These are phyloP conservation scores for Sporothrix protearum DNA, from an alignment of 2,329 filamentous ascomycete genomes.

Conservation along the genomic window DNA sequence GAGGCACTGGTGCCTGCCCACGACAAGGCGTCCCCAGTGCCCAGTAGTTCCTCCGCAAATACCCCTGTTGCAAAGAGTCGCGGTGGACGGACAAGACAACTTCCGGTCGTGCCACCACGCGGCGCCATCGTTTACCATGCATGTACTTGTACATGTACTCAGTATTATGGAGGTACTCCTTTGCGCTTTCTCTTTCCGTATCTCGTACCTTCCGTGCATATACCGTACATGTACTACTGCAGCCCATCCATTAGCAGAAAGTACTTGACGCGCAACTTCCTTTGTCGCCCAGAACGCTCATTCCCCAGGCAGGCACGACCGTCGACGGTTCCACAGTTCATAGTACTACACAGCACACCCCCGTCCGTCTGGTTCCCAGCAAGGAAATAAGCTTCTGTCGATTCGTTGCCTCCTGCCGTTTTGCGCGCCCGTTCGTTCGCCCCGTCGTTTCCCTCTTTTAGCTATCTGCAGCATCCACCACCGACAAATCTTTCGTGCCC, in stretches of 20 bases:
- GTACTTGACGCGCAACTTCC: neutral
- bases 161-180: too few species aligned
- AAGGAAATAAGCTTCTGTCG: conserved; percentile 10
- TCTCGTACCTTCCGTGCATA: conserved; percentile 4
- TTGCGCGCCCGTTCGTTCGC: neutral
- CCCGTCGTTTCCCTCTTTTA: neutral
- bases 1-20: neutral
- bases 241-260: neutral
- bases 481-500: neutral
- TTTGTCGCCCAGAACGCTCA: neutral
- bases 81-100: conserved; percentile 12
- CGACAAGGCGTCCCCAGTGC: neutral
- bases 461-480: conserved; percentile 10
- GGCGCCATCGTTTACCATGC: neutral
- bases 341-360: neutral
- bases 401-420: conserved; percentile 6
- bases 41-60: neutral
- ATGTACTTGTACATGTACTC: too few species aligned
- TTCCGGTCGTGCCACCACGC: conserved; percentile 4
- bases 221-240: neutral
- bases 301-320: conserved; percentile 7
- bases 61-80: neutral
- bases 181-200: neutral
- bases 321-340: neutral
- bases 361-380: neutral